A percentile compares a stretch with the other conserved stretches of the same genome.
phyloP scores from a whole-genome alignment of 176 grass and related monocot genomes.

The Cenchrus fungigraminus region DNA sequence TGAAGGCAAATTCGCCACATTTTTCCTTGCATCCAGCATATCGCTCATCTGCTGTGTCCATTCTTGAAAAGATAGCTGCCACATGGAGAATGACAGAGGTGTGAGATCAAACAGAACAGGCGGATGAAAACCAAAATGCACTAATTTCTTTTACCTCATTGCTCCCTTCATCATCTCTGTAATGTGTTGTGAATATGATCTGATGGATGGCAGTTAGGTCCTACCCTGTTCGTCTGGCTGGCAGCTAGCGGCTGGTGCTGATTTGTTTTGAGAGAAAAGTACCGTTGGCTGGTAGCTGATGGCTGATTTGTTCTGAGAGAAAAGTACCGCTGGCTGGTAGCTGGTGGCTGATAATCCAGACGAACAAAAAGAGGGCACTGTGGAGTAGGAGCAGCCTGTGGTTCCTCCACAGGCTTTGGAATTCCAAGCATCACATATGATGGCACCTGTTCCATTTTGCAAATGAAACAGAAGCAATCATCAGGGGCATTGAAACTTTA shows the following conservation, averaged over 20 bases:
- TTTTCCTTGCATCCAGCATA: slow-evolving; percentile 88
- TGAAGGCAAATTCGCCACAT: slow-evolving; percentile 79
- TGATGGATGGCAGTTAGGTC: slow-evolving; percentile 88
- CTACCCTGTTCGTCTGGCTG: slow-evolving; percentile 34
- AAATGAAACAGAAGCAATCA: not conserved
- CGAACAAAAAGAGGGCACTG: slow-evolving; percentile 54
- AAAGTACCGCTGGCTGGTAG: too few relatives aligned
- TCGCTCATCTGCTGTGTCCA: slow-evolving; percentile 99
- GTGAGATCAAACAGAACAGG: not conserved
- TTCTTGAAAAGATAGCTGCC: slow-evolving; percentile 97
- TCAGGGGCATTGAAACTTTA: slow-evolving; percentile 4
- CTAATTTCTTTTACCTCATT: slow-evolving; percentile 74
- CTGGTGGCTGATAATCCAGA: too few relatives aligned
- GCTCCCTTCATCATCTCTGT: slow-evolving; percentile 88
- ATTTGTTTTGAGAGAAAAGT: too few relatives aligned
- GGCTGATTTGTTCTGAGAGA: too few relatives aligned
- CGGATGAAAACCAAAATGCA: slow-evolving; percentile 1
- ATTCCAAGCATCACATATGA: slow-evolving; percentile 76
- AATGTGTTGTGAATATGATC: slow-evolving; percentile 74
- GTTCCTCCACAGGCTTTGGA: slow-evolving; percentile 43
- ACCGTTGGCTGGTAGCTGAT: too few relatives aligned
- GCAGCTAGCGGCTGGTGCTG: too few relatives aligned
- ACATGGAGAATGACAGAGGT: not conserved
- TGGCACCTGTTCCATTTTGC: slow-evolving; percentile 66
- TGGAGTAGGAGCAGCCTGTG: slow-evolving; percentile 43